Evolutionary conservation across 176 grass and related monocot genomes (phyloP).

Genomic region (Oryza glaberrima): DNA sequence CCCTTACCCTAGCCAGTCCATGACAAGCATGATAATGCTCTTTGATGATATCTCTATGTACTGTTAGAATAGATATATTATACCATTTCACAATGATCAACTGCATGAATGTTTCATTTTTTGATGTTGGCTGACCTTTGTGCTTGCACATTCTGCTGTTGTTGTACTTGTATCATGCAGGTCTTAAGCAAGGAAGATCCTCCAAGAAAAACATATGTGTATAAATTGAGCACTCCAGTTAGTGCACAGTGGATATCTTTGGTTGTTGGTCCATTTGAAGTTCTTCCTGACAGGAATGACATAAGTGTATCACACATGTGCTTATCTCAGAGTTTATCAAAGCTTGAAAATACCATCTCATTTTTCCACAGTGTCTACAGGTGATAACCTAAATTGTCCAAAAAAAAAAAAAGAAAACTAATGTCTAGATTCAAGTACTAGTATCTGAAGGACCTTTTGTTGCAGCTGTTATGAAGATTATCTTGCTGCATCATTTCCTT

Average conservation of each 20-base stretch:
- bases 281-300: constrained; percentile 81
- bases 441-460: constrained; percentile 28
- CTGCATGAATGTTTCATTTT: neutral
- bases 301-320: constrained; percentile 80
- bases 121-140: constrained; percentile 29
- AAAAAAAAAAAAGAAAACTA: neutral
- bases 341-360: constrained; percentile 85
- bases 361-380: constrained; percentile 94
- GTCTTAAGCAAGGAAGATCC: constrained; percentile 90
- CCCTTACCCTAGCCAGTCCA: neutral
- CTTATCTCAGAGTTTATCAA: constrained; percentile 67
- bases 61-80: constrained; percentile 2
- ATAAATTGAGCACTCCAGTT: constrained; percentile 85
- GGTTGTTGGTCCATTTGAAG: constrained; percentile 87
- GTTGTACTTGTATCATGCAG: constrained; percentile 49
- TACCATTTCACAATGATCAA: constrained; percentile 9
- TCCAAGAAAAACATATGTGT: constrained; percentile 93
- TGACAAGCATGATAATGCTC: neutral
- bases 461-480: constrained; percentile 94
- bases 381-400: constrained; percentile 39
- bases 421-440: constrained; percentile 16
- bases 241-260: constrained; percentile 95
- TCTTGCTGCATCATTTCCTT: constrained; percentile 79
- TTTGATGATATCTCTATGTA: neutral
- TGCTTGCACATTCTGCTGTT: constrained; percentile 33